phyloP scores from a whole-genome alignment of 106 monocot genomes.

The Ottelia alismoides region DNA sequence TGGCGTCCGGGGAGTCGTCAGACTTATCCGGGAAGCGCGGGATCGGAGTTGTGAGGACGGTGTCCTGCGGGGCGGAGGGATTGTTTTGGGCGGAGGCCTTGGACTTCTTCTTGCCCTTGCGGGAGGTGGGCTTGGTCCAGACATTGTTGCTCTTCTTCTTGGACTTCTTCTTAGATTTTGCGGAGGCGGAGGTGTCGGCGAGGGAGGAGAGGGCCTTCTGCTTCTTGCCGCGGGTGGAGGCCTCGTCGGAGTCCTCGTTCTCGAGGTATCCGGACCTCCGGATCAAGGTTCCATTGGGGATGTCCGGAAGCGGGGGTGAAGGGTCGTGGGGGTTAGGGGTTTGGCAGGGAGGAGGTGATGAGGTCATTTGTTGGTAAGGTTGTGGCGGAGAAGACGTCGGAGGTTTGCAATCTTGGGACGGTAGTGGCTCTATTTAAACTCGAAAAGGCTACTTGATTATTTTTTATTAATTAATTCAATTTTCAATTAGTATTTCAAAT shows the following conservation, averaged over 20 bases:
- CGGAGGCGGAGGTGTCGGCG: not conserved
- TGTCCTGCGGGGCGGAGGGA: conserved; percentile 30
- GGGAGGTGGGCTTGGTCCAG: conserved; percentile 79
- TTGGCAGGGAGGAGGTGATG: too few relatives aligned
- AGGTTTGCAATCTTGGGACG: too few relatives aligned
- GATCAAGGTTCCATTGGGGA: not conserved
- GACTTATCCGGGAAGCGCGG: conserved; percentile 60
- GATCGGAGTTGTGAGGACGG: conserved; percentile 56
- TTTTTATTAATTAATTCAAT: too few relatives aligned
- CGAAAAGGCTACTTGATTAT: too few relatives aligned
- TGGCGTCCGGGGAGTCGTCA: conserved; percentile 49
- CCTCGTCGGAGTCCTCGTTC: conserved; percentile 5
- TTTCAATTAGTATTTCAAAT: too few relatives aligned
- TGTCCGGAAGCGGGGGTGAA: too few relatives aligned
- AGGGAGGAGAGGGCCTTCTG: conserved; percentile 6
- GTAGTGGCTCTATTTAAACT: too few relatives aligned
- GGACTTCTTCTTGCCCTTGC: conserved; percentile 86
- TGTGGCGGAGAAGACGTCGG: too few relatives aligned
- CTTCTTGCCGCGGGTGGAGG: conserved; percentile 5
- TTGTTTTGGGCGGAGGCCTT: conserved; percentile 14
- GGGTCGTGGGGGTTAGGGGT: too few relatives aligned
- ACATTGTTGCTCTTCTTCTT: conserved; percentile 80
- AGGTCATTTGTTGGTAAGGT: too few relatives aligned
- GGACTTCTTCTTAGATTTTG: conserved; percentile 28
- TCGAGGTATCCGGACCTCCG: not conserved